Conservation (phyloP, 371 early-diverging fungal species). For the Rhizopus arrhizus region DNA sequence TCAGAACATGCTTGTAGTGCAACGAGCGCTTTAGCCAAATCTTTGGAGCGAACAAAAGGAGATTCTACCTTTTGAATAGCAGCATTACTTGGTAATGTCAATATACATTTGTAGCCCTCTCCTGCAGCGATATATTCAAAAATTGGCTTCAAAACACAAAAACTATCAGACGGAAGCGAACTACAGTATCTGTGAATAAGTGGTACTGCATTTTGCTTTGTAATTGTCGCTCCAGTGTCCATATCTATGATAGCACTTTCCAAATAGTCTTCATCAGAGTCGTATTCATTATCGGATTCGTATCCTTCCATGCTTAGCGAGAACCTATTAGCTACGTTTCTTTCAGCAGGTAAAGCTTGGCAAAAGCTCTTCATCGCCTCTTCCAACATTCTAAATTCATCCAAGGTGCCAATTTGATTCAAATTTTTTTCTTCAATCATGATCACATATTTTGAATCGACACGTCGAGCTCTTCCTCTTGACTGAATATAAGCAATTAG, state of each 20-base stretch:
- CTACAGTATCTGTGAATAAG: slow-evolving; percentile 68
- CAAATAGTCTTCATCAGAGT: slow-evolving; percentile 38
- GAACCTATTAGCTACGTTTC: slow-evolving; percentile 39
- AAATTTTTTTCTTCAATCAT: slow-evolving; percentile 63
- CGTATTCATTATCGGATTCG: slow-evolving; percentile 33
- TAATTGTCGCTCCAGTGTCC: slow-evolving; percentile 66
- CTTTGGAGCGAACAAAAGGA: slow-evolving; percentile 58
- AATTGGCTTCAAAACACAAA: slow-evolving; percentile 48
- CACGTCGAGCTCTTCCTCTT: slow-evolving; percentile 88
- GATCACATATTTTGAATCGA: slow-evolving; percentile 74
- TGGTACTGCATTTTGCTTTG: slow-evolving; percentile 63
- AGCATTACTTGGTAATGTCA: slow-evolving; percentile 69
- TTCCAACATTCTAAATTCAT: slow-evolving; percentile 54
- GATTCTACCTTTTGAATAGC: slow-evolving; percentile 62
- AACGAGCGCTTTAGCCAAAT: slow-evolving; percentile 70
- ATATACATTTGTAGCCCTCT: slow-evolving; percentile 48
- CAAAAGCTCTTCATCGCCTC: slow-evolving; percentile 57
- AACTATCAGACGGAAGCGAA: slow-evolving; percentile 63
- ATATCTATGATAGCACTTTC: slow-evolving; percentile 47
- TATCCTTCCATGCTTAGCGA: slow-evolving; percentile 11
- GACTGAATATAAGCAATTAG: slow-evolving; percentile 87
- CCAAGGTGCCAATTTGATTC: slow-evolving; percentile 38
- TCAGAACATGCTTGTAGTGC: slow-evolving; percentile 72
- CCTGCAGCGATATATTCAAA: slow-evolving; percentile 42
- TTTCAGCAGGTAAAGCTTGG: slow-evolving; percentile 47